Evolutionary conservation across 1,284 basidiomycete genomes (phyloP), one percentile per base, ranked within the genome.

Genomic region (Cutaneotrichosporon sp.): DNA sequence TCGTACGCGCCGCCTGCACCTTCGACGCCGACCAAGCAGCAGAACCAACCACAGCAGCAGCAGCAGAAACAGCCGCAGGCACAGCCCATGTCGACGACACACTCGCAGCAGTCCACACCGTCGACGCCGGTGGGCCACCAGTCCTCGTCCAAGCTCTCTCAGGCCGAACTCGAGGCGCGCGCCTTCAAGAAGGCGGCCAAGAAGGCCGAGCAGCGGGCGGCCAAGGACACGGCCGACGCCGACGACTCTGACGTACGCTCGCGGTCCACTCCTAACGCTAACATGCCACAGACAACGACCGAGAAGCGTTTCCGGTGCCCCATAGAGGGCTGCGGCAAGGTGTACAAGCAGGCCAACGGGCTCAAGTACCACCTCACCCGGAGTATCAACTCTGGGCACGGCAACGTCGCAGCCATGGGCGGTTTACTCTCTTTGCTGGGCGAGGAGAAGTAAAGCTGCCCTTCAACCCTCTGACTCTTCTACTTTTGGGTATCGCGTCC

Each of bases 251-350:
- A 8, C 12, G 35, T 51, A 8, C 26, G 43, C 20, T 20, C 17
- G n/a, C n/a, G n/a, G n/a, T n/a, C 12, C 9, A 10, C n/a, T 13
- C 13, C 37, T 45, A 8, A 23, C 26, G 7, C n/a, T 17, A 40
- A 26, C 47, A 39, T 9, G 14, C 35, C n/a, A 23, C 30, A 55
- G 49, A 41, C 40, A 23, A 45, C 54, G 30, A 67, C 68, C 43
- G 79, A 80, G 62, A 80, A 80, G 64, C 77, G 79, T 22, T 82
- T 80, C 73, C 78, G 80, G 55, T 82, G 81, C 63, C 78, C 77
- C 3, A 77, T 80, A 7, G 78, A 79, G 34, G 81, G 81, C 1
- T 82, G 81, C 61, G 80, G 80, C 60, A 82, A 82, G 69, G 76
- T 78, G 15, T 82, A 82, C 74, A 81, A 81, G 69, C 81, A 82